Evolutionary conservation across 257 asterid genomes (phyloP).

Genomic region (Nicotiana obtusifolia): DNA sequence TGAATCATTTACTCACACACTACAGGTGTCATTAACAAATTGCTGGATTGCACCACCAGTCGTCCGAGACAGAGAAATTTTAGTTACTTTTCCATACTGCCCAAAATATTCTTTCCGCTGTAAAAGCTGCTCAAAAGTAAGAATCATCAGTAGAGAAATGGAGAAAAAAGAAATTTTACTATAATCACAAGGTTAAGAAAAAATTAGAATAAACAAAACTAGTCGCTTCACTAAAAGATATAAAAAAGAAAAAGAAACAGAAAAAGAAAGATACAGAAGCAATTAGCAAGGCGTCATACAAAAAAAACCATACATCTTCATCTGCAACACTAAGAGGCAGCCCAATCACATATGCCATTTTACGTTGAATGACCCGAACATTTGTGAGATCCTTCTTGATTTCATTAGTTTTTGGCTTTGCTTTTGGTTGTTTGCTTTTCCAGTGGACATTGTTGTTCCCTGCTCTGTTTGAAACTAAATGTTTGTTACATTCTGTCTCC

Average conservation of each 20-base stretch:
- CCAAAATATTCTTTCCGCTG: constrained; percentile 83
- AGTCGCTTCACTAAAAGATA: neutral
- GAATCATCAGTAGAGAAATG: neutral
- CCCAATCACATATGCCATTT: constrained; percentile 92
- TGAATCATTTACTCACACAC: constrained; percentile 61
- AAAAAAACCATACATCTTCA: constrained; percentile 61
- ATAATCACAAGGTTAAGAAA: neutral
- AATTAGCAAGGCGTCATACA: neutral
- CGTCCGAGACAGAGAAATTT: constrained; percentile 86
- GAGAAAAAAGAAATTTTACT: neutral
- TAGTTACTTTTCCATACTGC: constrained; percentile 86
- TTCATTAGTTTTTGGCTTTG: constrained; percentile 73
- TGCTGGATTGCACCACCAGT: constrained; percentile 94
- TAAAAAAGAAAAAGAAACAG: neutral
- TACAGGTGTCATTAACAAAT: constrained; percentile 80
- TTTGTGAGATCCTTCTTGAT: constrained; percentile 75
- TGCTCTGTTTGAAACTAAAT: constrained; percentile 34
- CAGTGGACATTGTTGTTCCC: constrained; percentile 43
- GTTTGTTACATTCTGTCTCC: constrained; percentile 11
- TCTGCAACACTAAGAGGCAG: constrained; percentile 86
- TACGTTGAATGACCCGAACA: constrained; percentile 92
- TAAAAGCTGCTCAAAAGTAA: constrained; percentile 50
- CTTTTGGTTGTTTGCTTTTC: constrained; percentile 70
- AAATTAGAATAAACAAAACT: neutral
- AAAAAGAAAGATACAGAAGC: neutral